Evolutionary conservation across 192 early-diverging fungal species (phyloP), one percentile per base, ranked within the genome.

Genomic region (Obelidium mucronatum): DNA sequence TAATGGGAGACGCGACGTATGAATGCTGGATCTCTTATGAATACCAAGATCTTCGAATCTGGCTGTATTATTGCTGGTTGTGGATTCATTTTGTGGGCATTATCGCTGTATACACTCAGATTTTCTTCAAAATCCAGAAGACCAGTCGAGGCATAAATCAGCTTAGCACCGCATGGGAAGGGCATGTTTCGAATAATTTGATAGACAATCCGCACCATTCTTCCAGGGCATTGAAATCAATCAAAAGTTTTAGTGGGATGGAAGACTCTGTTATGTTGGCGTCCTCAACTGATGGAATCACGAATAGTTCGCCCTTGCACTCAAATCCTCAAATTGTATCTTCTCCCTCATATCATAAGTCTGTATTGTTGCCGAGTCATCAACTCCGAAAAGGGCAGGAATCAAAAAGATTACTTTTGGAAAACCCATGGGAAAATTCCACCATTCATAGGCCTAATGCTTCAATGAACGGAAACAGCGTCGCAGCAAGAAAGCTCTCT

Each of bases 1-100:
- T 72, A 1, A 26, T 72, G 24, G 69, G 69, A 2, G 69, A 72
- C 35, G 6, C 69, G 3, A 56, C 53, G 8, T 72, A 58, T 35
- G 69, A 72, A 58, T 72, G 69, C 69, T 72, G 69, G 69, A 72
- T 72, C 13, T 55, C 54, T 19, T 31, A 24, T 19, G 39, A 72
- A 28, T 72, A 72, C 24, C 17, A 51, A 1, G 69, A 72, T 1
- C 35, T 72, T 35, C 51, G 69, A 4, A 30, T 72, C 11, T n/a
- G 36, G 13, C 26, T 72, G 1, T 72, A 52, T 55, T 72, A 72
- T 35, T 33, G 54, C 1, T 54, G 53, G 1, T 24, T 72, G 31
- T 58, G 69, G 53, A 72, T 72, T 31, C 22, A 72, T 56, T 72
- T 58, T 35, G 30, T 13, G 1, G 5, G 35, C 19, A 8, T 72